These are phyloP conservation scores for Vanilla planifolia DNA, from an alignment of 106 monocot genomes.

Conservation along the genomic window DNA sequence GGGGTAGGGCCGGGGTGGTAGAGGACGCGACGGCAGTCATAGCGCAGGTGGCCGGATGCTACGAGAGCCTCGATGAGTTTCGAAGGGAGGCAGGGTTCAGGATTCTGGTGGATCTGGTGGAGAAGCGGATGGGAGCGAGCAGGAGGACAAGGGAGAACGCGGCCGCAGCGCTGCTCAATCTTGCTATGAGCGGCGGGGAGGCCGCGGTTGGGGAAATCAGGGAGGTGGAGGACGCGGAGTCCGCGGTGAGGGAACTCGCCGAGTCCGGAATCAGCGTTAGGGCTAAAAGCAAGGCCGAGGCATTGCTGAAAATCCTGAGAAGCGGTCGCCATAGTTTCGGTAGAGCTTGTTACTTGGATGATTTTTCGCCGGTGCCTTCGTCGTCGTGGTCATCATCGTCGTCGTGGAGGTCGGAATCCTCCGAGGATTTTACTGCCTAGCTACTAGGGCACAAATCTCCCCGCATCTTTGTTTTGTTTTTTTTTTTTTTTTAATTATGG, in stretches of 20 bases:
- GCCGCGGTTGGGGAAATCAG: conserved; percentile 50
- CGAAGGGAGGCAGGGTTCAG: conserved; percentile 39
- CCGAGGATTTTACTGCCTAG: too few species aligned
- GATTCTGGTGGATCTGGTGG: conserved; percentile 56
- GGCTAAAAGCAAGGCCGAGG: conserved; percentile 49
- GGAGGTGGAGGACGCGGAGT: conserved; percentile 42
- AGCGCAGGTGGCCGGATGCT: conserved; percentile 76
- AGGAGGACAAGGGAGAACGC: conserved; percentile 65
- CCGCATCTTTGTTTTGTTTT: too few species aligned
- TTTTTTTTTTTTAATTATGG: too few species aligned
- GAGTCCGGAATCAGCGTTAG: conserved; percentile 20
- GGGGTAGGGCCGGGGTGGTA: conserved; percentile 40
- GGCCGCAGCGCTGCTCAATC: conserved; percentile 57
- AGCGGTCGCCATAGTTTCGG: not conserved
- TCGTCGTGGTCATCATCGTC: too few species aligned
- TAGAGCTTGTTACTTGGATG: too few species aligned
- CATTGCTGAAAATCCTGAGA: conserved; percentile 26
- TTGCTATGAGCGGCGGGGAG: conserved; percentile 64
- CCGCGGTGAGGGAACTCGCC: conserved; percentile 22
- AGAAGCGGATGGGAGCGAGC: conserved; percentile 18
- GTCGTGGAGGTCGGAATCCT: too few species aligned
- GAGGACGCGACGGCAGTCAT: conserved; percentile 82
- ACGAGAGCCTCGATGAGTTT: conserved; percentile 65
- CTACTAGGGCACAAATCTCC: too few species aligned
- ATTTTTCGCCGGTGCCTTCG: too few species aligned